Evolutionary conservation across 441 rosid genomes (phyloP).

Genomic region (Hura crepitans): DNA sequence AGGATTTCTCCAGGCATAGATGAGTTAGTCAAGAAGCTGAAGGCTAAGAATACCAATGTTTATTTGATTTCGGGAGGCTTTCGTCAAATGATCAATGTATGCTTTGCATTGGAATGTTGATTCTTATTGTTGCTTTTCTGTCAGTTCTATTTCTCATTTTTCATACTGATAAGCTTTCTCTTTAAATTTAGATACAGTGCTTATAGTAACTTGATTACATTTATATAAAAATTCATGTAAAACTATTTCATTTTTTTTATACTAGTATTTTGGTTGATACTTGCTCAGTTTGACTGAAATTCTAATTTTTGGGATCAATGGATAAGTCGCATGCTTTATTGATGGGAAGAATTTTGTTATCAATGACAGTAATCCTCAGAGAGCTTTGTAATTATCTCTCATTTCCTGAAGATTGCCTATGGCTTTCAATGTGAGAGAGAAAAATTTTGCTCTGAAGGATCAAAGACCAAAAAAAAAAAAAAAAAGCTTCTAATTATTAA

Average conservation of each 20-base stretch:
- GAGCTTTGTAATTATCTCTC: neutral
- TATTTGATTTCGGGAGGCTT: constrained; percentile 95
- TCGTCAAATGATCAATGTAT: constrained; percentile 94
- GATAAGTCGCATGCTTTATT: neutral
- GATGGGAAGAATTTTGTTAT: neutral
- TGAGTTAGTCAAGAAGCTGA: constrained; percentile 73
- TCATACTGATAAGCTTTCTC: constrained; percentile 4
- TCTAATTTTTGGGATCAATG: neutral
- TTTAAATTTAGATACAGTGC: neutral
- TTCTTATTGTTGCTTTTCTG: constrained; percentile 12
- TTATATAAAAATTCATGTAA: neutral
- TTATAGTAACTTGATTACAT: neutral
- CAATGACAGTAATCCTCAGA: neutral
- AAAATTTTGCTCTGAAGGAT: neutral
- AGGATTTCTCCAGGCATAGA: constrained; percentile 89
- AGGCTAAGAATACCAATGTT: constrained; percentile 54
- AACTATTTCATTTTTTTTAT: neutral
- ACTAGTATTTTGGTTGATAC: neutral
- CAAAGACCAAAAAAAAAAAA: no score
- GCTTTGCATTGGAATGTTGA: constrained; percentile 7
- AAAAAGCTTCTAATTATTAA: neutral
- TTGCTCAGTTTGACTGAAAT: neutral
- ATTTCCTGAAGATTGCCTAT: neutral
- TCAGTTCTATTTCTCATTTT: constrained; percentile 8
- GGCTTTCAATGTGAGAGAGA: neutral